These are phyloP conservation scores for Ramalina intermedia DNA, from an alignment of 495 filamentous ascomycete genomes.

Conservation along the genomic window DNA sequence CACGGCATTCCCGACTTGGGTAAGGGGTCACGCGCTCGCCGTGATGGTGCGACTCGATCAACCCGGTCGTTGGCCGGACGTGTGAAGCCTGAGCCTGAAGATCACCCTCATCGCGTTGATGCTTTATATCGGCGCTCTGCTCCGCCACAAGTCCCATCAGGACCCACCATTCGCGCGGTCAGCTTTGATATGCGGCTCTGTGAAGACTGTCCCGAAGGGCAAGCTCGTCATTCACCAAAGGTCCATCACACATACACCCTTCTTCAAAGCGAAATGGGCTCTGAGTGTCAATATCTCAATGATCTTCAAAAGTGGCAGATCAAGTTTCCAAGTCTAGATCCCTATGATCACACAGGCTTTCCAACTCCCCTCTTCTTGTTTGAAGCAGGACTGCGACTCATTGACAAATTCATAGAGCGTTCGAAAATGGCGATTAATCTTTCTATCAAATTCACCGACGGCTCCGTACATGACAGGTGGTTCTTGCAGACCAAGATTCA, in stretches of 20 bases:
- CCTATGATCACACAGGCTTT: slow-evolving; percentile 23
- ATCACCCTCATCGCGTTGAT: neutral
- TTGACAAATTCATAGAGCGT: slow-evolving; percentile 23
- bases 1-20: neutral
- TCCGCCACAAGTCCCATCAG: slow-evolving; percentile 13
- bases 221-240: slow-evolving; percentile 6
- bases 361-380: slow-evolving; percentile 36
- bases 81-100: neutral
- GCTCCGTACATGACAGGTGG: slow-evolving; percentile 3
- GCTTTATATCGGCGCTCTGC: neutral
- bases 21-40: neutral
- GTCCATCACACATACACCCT: slow-evolving; percentile 35
- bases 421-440: neutral
- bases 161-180: slow-evolving; percentile 25
- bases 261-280: slow-evolving; percentile 25
- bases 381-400: slow-evolving; percentile 33
- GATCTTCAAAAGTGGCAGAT: slow-evolving; percentile 30
- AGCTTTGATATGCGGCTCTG: slow-evolving; percentile 40
- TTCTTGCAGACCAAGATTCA: neutral
- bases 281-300: slow-evolving; percentile 28
- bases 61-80: too few species aligned
- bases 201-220: slow-evolving; percentile 22
- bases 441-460: slow-evolving; percentile 1
- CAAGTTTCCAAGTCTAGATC: slow-evolving; percentile 30
- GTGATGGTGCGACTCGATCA: neutral